phyloP scores from a whole-genome alignment of 257 asterid species.

The Voacanga thouarsii region DNA sequence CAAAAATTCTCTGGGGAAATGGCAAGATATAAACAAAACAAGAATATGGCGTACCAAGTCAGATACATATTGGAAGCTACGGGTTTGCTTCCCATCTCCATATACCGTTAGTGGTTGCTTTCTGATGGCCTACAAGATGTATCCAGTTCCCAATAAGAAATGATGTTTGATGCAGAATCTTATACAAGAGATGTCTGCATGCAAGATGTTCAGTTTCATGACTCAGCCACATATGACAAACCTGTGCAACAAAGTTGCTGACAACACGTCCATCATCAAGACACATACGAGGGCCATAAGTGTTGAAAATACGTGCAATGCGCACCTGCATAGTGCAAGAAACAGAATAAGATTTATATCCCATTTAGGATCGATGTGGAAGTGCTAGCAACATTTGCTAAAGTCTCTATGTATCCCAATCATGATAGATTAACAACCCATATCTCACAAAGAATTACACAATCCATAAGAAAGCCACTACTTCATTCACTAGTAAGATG shows the following conservation, averaged over 20 bases:
- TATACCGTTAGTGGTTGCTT: slow-evolving; percentile 17
- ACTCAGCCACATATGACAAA: background rate
- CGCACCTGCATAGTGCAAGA: slow-evolving; percentile 12
- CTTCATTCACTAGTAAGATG: too few relatives aligned
- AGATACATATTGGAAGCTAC: slow-evolving; percentile 20
- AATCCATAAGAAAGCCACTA: background rate
- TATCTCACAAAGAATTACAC: too few relatives aligned
- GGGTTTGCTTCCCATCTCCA: slow-evolving; percentile 22
- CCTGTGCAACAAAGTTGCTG: slow-evolving; percentile 27
- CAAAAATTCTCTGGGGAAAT: background rate
- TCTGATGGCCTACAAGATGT: slow-evolving; percentile 14
- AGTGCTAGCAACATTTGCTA: background rate
- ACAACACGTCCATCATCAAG: slow-evolving; percentile 26
- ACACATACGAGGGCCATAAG: slow-evolving; percentile 27
- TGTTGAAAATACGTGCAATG: slow-evolving; percentile 25
- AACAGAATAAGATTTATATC: background rate
- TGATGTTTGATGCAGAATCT: background rate
- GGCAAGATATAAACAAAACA: background rate
- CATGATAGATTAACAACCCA: background rate
- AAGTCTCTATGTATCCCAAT: background rate
- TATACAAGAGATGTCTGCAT: background rate
- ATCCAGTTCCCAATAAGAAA: background rate
- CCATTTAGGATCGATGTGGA: background rate
- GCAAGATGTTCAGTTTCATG: background rate
- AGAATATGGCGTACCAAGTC: slow-evolving; percentile 10